These are phyloP conservation scores for Scenedesmus sp. DNA, from an alignment of 163 green algal genomes.

Conservation along the genomic window DNA sequence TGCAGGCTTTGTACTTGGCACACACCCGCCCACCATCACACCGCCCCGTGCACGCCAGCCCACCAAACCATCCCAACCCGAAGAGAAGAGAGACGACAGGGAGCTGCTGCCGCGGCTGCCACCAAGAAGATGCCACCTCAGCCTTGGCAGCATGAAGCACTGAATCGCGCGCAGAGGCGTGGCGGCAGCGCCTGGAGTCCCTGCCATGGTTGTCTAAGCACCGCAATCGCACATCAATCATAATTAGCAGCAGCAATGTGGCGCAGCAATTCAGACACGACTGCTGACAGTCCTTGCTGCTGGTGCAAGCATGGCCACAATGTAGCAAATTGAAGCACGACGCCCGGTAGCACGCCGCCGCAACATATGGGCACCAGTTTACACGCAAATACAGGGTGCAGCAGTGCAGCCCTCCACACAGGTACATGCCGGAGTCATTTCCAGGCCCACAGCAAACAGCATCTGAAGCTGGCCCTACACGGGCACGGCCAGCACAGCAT, in stretches of 20 bases:
- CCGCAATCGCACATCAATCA: not conserved
- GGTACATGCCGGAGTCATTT: not conserved
- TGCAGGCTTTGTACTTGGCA: not conserved
- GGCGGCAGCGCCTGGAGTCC: not conserved
- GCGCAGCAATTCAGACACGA: not conserved
- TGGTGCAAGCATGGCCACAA: not conserved
- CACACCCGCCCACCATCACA: not conserved
- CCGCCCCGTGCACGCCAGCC: not conserved
- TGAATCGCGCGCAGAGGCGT: not conserved
- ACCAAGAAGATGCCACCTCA: not conserved
- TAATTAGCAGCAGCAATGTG: not conserved
- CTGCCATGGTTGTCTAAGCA: not conserved
- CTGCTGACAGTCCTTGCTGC: not conserved
- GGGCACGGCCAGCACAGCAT: not conserved
- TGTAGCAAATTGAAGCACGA: not conserved
- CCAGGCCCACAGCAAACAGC: not conserved
- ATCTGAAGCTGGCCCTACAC: not conserved
- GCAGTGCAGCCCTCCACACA: not conserved
- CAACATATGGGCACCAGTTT: not conserved
- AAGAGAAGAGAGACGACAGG: not conserved
- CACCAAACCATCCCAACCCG: not conserved
- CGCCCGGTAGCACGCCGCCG: not conserved
- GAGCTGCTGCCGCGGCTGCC: not conserved
- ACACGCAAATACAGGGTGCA: constrained; percentile 10
- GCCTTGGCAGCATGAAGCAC: not conserved